Percentiles rank a stretch among this genome's conserved stretches.
phyloP scores from a whole-genome alignment of 345 rosid genomes.

The Eucalyptus erythrocorys region DNA sequence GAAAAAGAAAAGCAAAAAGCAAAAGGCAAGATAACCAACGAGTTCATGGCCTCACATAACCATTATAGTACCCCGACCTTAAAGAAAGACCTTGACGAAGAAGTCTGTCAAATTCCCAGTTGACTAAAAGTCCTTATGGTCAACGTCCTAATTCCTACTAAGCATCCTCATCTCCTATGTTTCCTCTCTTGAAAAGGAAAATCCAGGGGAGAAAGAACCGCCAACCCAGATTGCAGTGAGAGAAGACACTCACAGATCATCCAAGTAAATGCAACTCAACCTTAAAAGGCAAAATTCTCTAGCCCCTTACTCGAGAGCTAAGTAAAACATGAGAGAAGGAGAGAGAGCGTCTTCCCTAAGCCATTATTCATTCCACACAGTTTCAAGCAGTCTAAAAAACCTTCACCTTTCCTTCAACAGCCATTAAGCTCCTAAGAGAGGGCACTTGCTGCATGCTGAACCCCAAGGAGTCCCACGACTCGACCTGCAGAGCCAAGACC shows the following conservation, averaged over 20 bases:
- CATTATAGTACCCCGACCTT: background rate
- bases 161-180: background rate
- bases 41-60: background rate
- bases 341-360: background rate
- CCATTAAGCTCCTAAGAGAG: constrained; percentile 43
- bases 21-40: background rate
- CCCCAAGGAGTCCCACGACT: constrained; percentile 62
- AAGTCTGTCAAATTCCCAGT: background rate
- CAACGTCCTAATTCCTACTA: background rate
- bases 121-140: background rate
- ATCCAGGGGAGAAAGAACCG: background rate
- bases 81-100: background rate
- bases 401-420: constrained; percentile 53
- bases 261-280: background rate
- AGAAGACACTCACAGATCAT: background rate
- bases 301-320: background rate
- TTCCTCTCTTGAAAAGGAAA: background rate
- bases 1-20: background rate
- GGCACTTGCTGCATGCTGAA: constrained; percentile 59
- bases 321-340: background rate
- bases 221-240: background rate
- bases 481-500: constrained; percentile 32
- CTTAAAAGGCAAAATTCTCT: background rate
- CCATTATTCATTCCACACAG: background rate
- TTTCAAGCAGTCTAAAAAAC: background rate